Evolutionary conservation across 495 filamentous ascomycete genomes (phyloP), one percentile per base, ranked within the genome.

Genomic region (Talaromyces ruber): DNA sequence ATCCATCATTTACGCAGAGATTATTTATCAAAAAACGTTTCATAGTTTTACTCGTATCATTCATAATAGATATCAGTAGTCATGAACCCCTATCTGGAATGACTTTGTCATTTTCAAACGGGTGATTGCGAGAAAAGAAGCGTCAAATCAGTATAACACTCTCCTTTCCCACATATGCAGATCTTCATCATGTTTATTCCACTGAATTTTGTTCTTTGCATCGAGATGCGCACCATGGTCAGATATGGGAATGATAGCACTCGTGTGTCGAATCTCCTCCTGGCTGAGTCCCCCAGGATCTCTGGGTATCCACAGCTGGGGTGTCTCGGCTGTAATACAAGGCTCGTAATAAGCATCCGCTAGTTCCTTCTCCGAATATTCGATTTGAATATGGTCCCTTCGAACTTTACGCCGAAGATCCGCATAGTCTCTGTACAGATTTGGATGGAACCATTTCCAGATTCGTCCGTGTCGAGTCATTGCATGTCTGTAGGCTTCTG

Each of bases 391-490:
- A 30, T 82, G 70, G 51, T 80, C 77, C 25, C 81, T 81, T 4
- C 90, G 89, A 12, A 92, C 83, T 50, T 91, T 82, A 14, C 81
- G 80, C 18, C 91, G 84, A 52, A 92, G 81, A 22, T 82, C 77
- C 1, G 79, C 74, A 65, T 92, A 93, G 68, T 89, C 85, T 34
- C 82, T 74, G 72, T 91, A 87, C 21, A 86, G 75, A 77, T 92
- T 88, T 0, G 92, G 92, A 65, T 87, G 86, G 65, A 96, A 79
- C 78, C 87, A 94, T 67, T 86, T 88, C 63, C 78, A 71, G 51
- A 92, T 72, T 4, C 67, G 71, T 32, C 66, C 71, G 60, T 22
- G 63, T 51, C 18, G 63, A 63, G 26, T 51, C 28, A 18, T 30
- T 6, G 58, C 53, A 62, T 59, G 65, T 60, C 45, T 21, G 16